phyloP scores from a whole-genome alignment of 1,139 yeast species.

The Scheffersomyces illinoinensis region DNA sequence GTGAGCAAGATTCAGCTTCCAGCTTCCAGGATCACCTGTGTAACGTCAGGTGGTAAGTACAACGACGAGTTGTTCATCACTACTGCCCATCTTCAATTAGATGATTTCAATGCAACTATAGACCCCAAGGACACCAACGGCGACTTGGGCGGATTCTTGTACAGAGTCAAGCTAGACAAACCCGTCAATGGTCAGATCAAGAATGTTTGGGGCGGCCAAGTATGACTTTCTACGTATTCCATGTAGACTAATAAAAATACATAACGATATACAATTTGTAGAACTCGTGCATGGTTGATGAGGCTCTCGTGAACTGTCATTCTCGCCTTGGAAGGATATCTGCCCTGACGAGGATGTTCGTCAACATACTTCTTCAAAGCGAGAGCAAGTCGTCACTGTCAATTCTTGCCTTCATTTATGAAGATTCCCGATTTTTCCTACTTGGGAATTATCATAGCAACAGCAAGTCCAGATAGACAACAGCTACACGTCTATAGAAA shows the following conservation, averaged over 20 bases:
- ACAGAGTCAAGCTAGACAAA: conserved; percentile 21
- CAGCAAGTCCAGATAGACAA: neutral
- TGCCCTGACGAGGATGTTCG: neutral
- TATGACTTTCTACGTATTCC: neutral
- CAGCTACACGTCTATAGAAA: neutral
- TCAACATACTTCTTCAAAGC: neutral
- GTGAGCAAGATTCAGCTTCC: conserved; percentile 59
- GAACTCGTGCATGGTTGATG: neutral
- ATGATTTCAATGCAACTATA: conserved; percentile 32
- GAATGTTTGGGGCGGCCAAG: conserved; percentile 29
- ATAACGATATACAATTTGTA: neutral
- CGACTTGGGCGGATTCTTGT: conserved; percentile 59
- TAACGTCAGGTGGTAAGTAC: conserved; percentile 66
- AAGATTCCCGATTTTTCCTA: neutral
- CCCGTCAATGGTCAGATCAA: conserved; percentile 27
- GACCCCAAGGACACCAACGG: conserved; percentile 32
- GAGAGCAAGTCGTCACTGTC: neutral
- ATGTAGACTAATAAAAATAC: neutral
- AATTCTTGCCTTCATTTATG: neutral
- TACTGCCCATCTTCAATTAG: conserved; percentile 55
- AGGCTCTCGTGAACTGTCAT: neutral
- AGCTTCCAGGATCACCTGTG: conserved; percentile 64
- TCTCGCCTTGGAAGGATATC: neutral
- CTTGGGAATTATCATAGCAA: neutral
- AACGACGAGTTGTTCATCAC: conserved; percentile 66